phyloP scores from a whole-genome alignment of 129 eudicot genomes.

The Lonicera japonica region DNA sequence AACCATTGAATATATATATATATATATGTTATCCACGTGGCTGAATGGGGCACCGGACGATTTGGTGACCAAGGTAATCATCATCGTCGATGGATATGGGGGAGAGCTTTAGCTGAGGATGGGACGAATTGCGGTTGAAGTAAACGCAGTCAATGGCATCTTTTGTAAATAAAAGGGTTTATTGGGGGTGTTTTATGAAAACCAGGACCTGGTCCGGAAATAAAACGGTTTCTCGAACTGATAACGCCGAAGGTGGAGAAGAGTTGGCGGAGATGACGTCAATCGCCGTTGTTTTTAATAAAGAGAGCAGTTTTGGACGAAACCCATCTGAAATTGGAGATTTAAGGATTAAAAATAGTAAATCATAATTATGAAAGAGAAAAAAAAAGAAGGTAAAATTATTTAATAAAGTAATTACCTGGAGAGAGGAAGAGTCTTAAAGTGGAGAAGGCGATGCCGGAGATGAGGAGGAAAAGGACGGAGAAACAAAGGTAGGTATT shows the following conservation, averaged over 20 bases:
- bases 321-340: no score
- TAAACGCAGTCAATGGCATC: constrained; percentile 44
- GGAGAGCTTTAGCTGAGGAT: constrained; percentile 24
- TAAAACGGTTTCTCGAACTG: constrained; percentile 45
- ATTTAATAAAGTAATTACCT: constrained; percentile 24
- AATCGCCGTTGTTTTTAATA: constrained; percentile 27
- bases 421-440: constrained; percentile 30
- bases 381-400: background rate
- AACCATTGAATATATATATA: no score
- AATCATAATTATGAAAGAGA: background rate
- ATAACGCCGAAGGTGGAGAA: constrained; percentile 21
- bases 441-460: constrained; percentile 34
- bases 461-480: constrained; percentile 34
- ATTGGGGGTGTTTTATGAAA: constrained; percentile 64
- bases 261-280: constrained; percentile 41
- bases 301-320: constrained; percentile 31
- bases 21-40: no score
- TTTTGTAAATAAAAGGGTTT: constrained; percentile 35
- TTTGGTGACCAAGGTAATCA: constrained; percentile 37
- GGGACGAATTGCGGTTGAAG: constrained; percentile 30
- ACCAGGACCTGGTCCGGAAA: constrained; percentile 58
- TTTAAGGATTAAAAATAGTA: background rate
- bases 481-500: constrained; percentile 22
- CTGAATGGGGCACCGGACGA: constrained; percentile 47
- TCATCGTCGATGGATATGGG: constrained; percentile 40